Percentiles rank a stretch among this genome's conserved stretches.
Conservation (phyloP, 257 asterid genomes). For the Solanum medicagineum region DNA sequence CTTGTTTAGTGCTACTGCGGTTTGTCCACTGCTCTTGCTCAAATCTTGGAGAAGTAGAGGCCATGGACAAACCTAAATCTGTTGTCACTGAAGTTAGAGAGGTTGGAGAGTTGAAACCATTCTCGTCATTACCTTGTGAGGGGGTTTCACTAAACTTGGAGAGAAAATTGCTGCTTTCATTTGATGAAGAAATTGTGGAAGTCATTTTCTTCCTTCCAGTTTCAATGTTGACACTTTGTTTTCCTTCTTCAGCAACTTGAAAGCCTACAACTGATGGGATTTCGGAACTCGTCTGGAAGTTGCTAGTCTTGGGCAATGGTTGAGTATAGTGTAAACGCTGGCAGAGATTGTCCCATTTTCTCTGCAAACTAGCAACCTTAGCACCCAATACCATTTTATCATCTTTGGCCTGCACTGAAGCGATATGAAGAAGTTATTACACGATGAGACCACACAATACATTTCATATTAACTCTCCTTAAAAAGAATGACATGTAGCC, state of each 20-base stretch:
- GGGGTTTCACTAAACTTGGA: conserved; percentile 17
- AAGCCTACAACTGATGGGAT: conserved; percentile 35
- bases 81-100: conserved; percentile 54
- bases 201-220: conserved; percentile 15
- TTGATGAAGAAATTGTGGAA: conserved; percentile 18
- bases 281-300: conserved; percentile 10
- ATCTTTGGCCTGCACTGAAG: conserved; percentile 78
- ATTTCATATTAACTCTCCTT: neutral
- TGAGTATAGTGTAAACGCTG: conserved; percentile 34
- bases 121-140: conserved; percentile 5
- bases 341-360: conserved; percentile 60
- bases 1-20: neutral
- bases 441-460: neutral
- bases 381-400: conserved; percentile 37
- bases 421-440: conserved; percentile 29
- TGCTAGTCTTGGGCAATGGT: conserved; percentile 18
- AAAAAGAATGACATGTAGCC: neutral
- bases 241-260: conserved; percentile 29
- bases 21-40: conserved; percentile 12
- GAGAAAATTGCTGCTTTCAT: conserved; percentile 10
- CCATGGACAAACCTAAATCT: conserved; percentile 38
- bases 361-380: conserved; percentile 33
- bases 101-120: conserved; percentile 32
- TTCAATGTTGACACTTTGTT: conserved; percentile 15
- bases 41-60: conserved; percentile 15